Base-by-base conservation (phyloP, 225 moss, liverwort and hornwort species). In the Polytrichum commune region DNA sequence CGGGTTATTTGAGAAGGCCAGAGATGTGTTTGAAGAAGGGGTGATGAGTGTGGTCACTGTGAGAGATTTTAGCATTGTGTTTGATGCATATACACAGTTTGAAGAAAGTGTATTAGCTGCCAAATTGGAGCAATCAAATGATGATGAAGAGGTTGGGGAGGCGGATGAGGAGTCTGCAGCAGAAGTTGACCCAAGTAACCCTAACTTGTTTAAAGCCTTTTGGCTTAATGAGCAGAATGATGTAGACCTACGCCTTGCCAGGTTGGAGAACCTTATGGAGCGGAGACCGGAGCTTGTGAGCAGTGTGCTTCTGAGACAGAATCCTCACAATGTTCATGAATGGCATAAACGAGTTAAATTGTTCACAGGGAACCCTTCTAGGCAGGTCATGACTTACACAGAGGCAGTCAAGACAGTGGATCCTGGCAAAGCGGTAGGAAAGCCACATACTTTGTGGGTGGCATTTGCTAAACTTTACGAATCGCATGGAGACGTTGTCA, bases 341-440 rank as follows among this genome's bases (percentile, higher is more conserved):
- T 98, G 97, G 97, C 97, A 92, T 66, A 98, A 98, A 81, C 88
- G 97, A 65, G 97, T 91, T 69, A 98, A 98, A 54, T 70, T 98
- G 20, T 98, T 98, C 69, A 86, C 82, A 67, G 82, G 84, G 20
- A 90, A 94, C 58, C 92, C 92, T 60, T 69, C 90, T 4, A 86
- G 84, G 65, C 97, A 94, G 77, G 92, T 94, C 58, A 65, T 94
- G 69, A 92, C 92, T 19, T 98, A 87, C 69, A 95, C 94, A 0
- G 94, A 98, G 76, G 92, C 97, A 65, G 94, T 94, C 19, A 89
- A 86, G 76, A 98, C 97, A 53, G 91, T 98, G 22, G 97, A 94
- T 78, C 91, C 94, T 23, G 78, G 81, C 53, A 91, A 90, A 79
- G 90, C 94, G 24, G 94, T 94, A 19, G 94, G 97, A 29, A 98